Conservation (phyloP, 192 early-diverging fungal genomes). For the Piromyces finnis region DNA sequence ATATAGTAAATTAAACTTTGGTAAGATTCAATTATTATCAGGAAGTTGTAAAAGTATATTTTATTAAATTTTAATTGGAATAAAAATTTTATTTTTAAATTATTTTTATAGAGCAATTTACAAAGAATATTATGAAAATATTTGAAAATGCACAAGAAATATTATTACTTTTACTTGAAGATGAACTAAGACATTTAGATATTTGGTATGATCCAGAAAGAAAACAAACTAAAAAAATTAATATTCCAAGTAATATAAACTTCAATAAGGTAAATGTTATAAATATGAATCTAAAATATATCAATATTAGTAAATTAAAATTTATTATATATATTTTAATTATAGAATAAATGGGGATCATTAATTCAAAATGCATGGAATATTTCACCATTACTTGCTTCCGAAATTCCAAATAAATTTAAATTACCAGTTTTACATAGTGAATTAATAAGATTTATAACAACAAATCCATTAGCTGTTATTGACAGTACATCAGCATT, state of each 20-base stretch:
- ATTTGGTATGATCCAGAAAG: conserved; percentile 72
- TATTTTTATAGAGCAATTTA: not conserved
- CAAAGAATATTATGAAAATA: conserved; percentile 6
- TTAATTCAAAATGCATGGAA: conserved; percentile 68
- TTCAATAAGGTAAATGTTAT: conserved; percentile 7
- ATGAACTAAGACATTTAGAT: conserved; percentile 64
- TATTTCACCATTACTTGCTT: conserved; percentile 43
- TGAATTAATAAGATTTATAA: not conserved
- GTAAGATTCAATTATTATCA: no score
- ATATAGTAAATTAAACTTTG: not conserved
- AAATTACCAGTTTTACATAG: not conserved
- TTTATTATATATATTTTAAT: no score
- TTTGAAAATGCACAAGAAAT: conserved; percentile 27
- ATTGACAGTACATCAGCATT: not conserved
- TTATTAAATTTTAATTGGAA: no score
- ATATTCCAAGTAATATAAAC: conserved; percentile 8
- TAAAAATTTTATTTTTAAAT: no score
- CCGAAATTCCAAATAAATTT: not conserved
- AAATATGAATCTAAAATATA: no score
- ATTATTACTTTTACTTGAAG: conserved; percentile 69
- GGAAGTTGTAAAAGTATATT: no score
- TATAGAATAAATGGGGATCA: conserved; percentile 49
- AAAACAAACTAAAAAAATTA: conserved; percentile 4
- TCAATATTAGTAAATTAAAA: no score
- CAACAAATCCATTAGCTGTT: not conserved